Base-by-base conservation (phyloP, 768 basidiomycete genomes). In the Xanthoconium purpureum region DNA sequence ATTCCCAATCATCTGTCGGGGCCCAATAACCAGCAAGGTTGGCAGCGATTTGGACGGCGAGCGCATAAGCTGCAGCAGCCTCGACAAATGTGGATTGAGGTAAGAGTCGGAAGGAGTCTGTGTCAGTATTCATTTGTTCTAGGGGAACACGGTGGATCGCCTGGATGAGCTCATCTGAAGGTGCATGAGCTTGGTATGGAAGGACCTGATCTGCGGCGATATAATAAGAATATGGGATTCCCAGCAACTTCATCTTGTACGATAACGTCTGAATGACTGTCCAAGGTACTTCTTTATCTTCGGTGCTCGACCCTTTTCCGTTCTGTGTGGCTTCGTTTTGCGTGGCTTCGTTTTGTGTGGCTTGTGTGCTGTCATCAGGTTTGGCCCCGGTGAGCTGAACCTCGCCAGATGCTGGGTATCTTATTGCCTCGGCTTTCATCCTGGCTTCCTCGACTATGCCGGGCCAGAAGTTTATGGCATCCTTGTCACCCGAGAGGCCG, bases 121-220 rank as follows among this genome's bases (percentile, higher is more conserved):
- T 70, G 46, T 76, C 69, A 29, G 79, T 77, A 63, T 82, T 70
- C 43, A 82, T 71, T 42, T 74, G 69, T 24, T 76, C 73, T 0
- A 73, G 62, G 6, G 80, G 77, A 48, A 80, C 75, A 1, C 68
- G 66, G 52, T 75, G 73, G 50, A 90, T 74, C 28, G 77, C 75
- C 4, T 71, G 63, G 15, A 89, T 75, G 36, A 90, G 75, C 1
- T 76, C 76, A 6, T 76, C 69, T 1, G 82, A 70, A 8, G 84
- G 84, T 6, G 78, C 73, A 57, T 89, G 79, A 3, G 87, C 85
- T 64, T 87, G 87, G 63, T 92, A 92, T 29, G 91, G 91, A 6
- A 93, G 76, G 5, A 91, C 80, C 52, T 79, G 76, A 15, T 78
- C 73, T 58, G 87, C 89, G 7, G 75, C 72, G 36, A 84, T 71